Evolutionary conservation across 139 green algal genomes (phyloP).

Genomic region (Picochlorum sp.): DNA sequence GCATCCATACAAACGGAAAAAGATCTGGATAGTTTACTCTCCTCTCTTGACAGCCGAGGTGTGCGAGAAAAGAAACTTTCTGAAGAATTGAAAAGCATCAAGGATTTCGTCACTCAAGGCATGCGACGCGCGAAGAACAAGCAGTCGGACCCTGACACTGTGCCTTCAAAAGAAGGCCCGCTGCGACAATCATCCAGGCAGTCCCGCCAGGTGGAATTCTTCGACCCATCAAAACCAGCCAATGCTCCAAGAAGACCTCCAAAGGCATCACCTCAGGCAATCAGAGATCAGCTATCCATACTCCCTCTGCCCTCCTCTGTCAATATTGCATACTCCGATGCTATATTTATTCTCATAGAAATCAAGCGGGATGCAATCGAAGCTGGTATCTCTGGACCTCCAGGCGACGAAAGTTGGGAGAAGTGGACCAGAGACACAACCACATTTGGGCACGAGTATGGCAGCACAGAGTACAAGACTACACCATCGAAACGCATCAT

Average conservation of each 20-base stretch:
- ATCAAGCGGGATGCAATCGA: background rate
- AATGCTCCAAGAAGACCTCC: background rate
- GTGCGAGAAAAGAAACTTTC: slow-evolving; percentile 29
- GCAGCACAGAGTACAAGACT: background rate
- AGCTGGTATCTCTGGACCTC: background rate
- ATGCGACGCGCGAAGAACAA: background rate
- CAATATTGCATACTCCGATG: background rate
- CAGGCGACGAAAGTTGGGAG: background rate
- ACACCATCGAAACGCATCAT: background rate
- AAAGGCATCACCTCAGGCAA: background rate
- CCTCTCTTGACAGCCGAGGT: slow-evolving; percentile 36
- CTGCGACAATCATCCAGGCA: background rate
- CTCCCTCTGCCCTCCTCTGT: background rate
- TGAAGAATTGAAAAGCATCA: slow-evolving; percentile 9
- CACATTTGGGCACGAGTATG: background rate
- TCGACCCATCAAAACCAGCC: background rate
- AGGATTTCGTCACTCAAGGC: background rate
- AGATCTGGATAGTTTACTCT: slow-evolving; percentile 33
- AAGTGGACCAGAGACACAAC: background rate
- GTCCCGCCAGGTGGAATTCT: background rate
- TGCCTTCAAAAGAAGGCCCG: background rate
- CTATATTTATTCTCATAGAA: background rate
- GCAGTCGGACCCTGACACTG: background rate
- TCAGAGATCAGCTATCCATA: background rate
- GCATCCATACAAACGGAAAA: slow-evolving; percentile 3